phyloP scores from a whole-genome alignment of 257 asterid species.

The Coffea eugenioides region DNA sequence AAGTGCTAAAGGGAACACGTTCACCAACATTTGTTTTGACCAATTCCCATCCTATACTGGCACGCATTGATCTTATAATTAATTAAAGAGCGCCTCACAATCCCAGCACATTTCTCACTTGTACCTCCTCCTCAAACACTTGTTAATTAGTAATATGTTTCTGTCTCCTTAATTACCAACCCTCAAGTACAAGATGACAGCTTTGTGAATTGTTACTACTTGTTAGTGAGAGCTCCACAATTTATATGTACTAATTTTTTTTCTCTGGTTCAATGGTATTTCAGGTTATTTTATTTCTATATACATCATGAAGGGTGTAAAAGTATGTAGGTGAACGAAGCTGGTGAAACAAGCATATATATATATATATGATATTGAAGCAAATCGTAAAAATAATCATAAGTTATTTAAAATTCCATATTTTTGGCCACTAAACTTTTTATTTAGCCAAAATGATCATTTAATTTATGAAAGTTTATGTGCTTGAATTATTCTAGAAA shows the following conservation, averaged over 20 bases:
- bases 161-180: conserved; percentile 14
- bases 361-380: too few relatives aligned
- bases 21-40: conserved; percentile 6
- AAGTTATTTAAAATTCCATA: too few relatives aligned
- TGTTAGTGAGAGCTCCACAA: not conserved
- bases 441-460: too few relatives aligned
- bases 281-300: too few relatives aligned
- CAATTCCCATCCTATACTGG: not conserved
- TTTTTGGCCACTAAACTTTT: too few relatives aligned
- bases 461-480: too few relatives aligned
- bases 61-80: not conserved
- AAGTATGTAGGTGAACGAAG: too few relatives aligned
- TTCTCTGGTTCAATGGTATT: not conserved
- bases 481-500: too few relatives aligned
- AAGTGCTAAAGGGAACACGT: not conserved
- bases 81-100: not conserved
- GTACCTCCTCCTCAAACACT: not conserved
- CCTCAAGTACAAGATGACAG: not conserved
- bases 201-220: not conserved
- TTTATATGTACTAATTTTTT: not conserved
- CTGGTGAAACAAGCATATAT: too few relatives aligned
- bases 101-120: conserved; percentile 4
- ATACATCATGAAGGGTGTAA: too few relatives aligned
- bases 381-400: too few relatives aligned
- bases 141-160: not conserved